Evolutionary conservation across 169 alveolate genomes (phyloP).

Genomic region (Plasmodium gonderi): DNA sequence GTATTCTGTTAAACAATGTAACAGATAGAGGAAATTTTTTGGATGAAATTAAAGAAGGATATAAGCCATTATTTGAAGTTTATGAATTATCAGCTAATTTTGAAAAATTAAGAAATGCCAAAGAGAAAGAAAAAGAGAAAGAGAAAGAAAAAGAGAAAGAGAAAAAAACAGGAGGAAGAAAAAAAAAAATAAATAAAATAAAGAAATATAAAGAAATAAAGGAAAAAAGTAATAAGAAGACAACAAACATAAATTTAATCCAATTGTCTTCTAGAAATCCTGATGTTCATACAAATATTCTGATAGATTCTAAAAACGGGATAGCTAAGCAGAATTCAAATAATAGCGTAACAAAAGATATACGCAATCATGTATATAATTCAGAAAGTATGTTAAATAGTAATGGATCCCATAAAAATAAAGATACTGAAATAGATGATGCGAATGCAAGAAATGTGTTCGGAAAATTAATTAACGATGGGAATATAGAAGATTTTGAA

Average conservation of each 20-base stretch:
- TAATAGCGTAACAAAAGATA: not conserved
- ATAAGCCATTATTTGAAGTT: conserved; percentile 27
- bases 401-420: not conserved
- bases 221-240: not conserved
- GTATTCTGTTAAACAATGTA: not conserved
- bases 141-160: not conserved
- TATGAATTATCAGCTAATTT: conserved; percentile 54
- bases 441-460: not conserved
- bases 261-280: not conserved
- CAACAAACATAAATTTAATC: not conserved
- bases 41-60: conserved; percentile 8
- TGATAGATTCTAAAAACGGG: not conserved
- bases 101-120: conserved; percentile 6
- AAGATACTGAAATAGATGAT: not conserved
- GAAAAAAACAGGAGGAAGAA: not conserved
- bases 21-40: not conserved
- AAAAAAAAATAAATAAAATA: not conserved
- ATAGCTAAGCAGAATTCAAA: not conserved
- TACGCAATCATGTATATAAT: not conserved
- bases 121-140: not conserved
- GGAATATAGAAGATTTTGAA: not conserved
- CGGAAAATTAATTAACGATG: not conserved
- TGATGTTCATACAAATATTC: not conserved
- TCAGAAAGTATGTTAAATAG: not conserved
- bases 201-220: not conserved